A percentile compares a stretch with the other conserved stretches of the same genome.
Conservation (phyloP, 768 basidiomycete species). For the Bullera alba region DNA sequence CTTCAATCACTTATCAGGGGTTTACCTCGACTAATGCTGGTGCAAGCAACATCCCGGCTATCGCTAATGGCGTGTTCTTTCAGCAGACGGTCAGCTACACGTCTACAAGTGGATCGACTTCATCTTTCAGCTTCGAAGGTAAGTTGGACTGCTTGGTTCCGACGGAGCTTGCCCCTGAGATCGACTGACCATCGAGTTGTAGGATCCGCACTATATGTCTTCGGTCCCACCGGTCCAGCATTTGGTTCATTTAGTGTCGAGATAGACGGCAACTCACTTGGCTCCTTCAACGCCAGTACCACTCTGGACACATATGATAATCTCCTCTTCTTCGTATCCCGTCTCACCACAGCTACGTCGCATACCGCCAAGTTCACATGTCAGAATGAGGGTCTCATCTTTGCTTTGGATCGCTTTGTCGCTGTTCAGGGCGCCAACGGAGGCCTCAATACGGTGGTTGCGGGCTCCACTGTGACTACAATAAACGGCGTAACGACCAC, state of each 20-base stretch:
- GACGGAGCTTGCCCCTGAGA: not conserved
- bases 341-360: conserved; percentile 4
- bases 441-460: no score
- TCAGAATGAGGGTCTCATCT: conserved; percentile 16
- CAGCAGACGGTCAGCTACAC: conserved; percentile 33
- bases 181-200: not conserved
- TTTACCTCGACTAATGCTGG: conserved; percentile 15
- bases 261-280: conserved; percentile 9
- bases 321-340: conserved; percentile 22
- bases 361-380: conserved; percentile 22
- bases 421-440: conserved; percentile 3
- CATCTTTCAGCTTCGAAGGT: conserved; percentile 18
- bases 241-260: conserved; percentile 19
- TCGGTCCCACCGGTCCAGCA: conserved; percentile 28
- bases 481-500: not conserved
- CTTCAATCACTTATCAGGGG: conserved; percentile 20
- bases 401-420: conserved; percentile 34
- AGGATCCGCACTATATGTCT: conserved; percentile 32
- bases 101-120: conserved; percentile 12
- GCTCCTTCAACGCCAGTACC: conserved; percentile 22
- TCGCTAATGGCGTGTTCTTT: conserved; percentile 21
- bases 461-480: not conserved
- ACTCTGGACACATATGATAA: conserved; percentile 17
- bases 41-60: conserved; percentile 8
- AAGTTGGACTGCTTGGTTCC: not conserved